Conservation (phyloP, 1,284 basidiomycete genomes). For the Sanghuangporus baumii region DNA sequence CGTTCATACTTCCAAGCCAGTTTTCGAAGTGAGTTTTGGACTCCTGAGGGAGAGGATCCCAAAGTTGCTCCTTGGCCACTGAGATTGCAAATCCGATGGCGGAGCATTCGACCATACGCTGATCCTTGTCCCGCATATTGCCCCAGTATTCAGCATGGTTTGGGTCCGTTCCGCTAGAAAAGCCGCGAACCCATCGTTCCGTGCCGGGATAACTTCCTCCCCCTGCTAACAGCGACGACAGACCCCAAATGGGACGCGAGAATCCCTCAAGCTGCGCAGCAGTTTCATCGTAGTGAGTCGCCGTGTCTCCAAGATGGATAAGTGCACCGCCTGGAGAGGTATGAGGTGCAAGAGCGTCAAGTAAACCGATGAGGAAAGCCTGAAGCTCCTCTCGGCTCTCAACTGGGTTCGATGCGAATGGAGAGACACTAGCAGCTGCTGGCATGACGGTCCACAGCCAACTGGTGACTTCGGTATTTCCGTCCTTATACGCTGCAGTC, state of each 20-base stretch:
- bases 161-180: conserved; percentile 63
- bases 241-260: conserved; percentile 72
- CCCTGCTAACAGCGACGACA: conserved; percentile 61
- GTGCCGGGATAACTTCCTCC: conserved; percentile 51
- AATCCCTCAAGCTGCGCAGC: conserved; percentile 76
- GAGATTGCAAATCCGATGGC: conserved; percentile 70
- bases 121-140: conserved; percentile 66
- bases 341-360: conserved; percentile 62
- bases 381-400: conserved; percentile 53
- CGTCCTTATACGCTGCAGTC: not conserved
- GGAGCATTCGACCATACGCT: conserved; percentile 79
- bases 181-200: conserved; percentile 59
- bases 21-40: conserved; percentile 54
- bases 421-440: conserved; percentile 26
- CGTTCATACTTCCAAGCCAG: conserved; percentile 73
- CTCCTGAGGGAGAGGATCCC: conserved; percentile 50
- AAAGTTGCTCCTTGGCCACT: conserved; percentile 59
- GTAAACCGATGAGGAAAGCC: conserved; percentile 48
- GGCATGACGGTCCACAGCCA: conserved; percentile 4
- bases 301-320: conserved; percentile 66
- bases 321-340: conserved; percentile 70
- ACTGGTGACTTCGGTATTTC: not conserved
- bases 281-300: conserved; percentile 69
- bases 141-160: conserved; percentile 70
- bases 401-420: conserved; percentile 53